Base-by-base conservation (phyloP, 2,329 filamentous ascomycete genomes). In the Penicillium sp. region DNA sequence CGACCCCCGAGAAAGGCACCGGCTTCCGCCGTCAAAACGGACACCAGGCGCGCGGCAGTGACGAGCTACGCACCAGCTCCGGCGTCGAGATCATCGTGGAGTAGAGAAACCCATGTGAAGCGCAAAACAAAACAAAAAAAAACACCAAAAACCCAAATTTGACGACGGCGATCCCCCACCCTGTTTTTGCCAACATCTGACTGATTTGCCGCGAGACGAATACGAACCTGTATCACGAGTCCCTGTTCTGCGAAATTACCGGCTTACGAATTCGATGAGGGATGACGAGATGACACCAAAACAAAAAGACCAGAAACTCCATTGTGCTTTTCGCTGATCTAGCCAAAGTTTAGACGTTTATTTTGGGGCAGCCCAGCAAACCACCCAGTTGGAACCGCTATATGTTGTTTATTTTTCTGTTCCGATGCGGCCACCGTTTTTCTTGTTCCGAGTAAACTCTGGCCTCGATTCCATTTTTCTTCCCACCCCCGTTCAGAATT, bases 31-130 rank as follows among this genome's bases (percentile, higher is more conserved):
- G 79, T 54, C 78, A 77, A 55, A 82, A 81, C 56, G 79, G 79
- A 56, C 79, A 82, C 60, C 75, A 78, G 54, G 65, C 74, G 41
- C 77, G 79, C 51, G 77, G 77, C 55, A 82, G 79, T 61, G 80
- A 83, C 54, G 80, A 83, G 60, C 67, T 83, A 43, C 78, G 78
- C 40, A 73, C 77, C 50, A 77, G 74, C 55, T 78, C 76, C 47
- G 75, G 75, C 42, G 74, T 80, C 49, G 78, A 81, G 61, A 80
- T 82, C 59, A 79, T 81, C 55, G 79, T 81, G 55, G 79, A 81
- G 69, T 79, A 78, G 65, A 62, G 30, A 19, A 39, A 16, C 7
- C 4, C 10, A 11, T n/a, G n/a, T n/a, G n/a, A n/a, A n/a, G n/a
- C n/a, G 25, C 15, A n/a, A 17, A 21, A 5, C n/a, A 14, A 19